These are phyloP conservation scores for Brassica juncea DNA, from an alignment of 345 rosid genomes.

Conservation along the genomic window DNA sequence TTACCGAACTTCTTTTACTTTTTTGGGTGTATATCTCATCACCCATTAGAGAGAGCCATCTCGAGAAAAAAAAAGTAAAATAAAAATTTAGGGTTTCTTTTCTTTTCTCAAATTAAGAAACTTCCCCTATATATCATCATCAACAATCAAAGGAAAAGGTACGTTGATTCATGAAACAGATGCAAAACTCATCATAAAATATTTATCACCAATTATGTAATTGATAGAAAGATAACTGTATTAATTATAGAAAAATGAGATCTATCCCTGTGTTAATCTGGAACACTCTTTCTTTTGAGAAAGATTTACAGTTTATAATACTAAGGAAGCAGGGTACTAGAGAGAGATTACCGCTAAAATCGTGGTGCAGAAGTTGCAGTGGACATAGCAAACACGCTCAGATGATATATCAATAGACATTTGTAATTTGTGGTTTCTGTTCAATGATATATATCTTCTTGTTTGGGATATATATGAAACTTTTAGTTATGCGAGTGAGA, in stretches of 20 bases:
- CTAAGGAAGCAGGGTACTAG: background rate
- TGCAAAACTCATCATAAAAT: slow-evolving; percentile 26
- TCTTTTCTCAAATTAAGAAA: slow-evolving; percentile 22
- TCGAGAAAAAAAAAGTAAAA: background rate
- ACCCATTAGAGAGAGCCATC: slow-evolving; percentile 3
- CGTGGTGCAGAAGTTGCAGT: slow-evolving; percentile 99
- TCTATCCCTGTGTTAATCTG: slow-evolving; percentile 26
- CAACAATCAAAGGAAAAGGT: background rate
- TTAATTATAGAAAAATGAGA: slow-evolving; percentile 26
- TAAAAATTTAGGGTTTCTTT: slow-evolving; percentile 32
- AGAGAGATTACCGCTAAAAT: slow-evolving; percentile 73
- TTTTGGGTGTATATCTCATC: slow-evolving; percentile 26
- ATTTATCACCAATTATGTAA: slow-evolving; percentile 1
- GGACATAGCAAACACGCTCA: slow-evolving; percentile 89
- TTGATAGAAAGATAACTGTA: slow-evolving; percentile 4
- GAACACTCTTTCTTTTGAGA: slow-evolving; percentile 10
- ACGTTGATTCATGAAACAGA: slow-evolving; percentile 21
- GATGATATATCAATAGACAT: slow-evolving; percentile 75
- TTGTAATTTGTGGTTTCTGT: slow-evolving; percentile 19
- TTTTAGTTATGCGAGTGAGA: slow-evolving; percentile 29
- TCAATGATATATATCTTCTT: background rate
- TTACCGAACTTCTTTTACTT: slow-evolving; percentile 37
- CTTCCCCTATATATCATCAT: background rate
- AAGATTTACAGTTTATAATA: background rate
- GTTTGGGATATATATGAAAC: slow-evolving; percentile 4